Evolutionary conservation across 208 protist species (phyloP), one percentile per base, ranked within the genome.

Genomic region (Leishmania braziliensis): DNA sequence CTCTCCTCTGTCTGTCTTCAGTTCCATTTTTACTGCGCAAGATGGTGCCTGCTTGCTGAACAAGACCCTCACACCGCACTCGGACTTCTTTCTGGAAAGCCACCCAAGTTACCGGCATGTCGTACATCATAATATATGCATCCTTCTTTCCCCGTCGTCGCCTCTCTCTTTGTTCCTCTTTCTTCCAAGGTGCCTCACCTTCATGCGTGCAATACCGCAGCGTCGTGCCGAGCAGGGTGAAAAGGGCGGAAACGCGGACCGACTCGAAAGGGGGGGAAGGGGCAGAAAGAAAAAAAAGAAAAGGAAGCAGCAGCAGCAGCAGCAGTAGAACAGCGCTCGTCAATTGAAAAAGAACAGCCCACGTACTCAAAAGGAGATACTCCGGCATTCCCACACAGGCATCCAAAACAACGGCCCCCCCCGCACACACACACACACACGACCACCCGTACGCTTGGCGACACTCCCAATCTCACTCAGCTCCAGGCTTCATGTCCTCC

Each of bases 401-500:
- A 63, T 12, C 5, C 26, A n/a, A 63, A 63, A n/a, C 23, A 63
- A n/a, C 58, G 23, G 43, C 54, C 5, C 54, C 20, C 23, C 29
- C 29, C 29, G 0, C 63, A 68, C 29, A 43, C 29, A 10, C 8
- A 71, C 23, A 65, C 26, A 65, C 60, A 65, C 60, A 65, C 60
- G 26, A 65, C 8, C 26, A n/a, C 66, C 18, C 66, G 39, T 9
- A 50, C 36, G 18, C 9, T 36, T 51, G 39, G 12, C 39, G 26
- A 20, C 46, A 73, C 29, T 39, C 58, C 20, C 69, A 36, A 53
- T 29, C 69, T 12, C 43, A 54, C 26, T 26, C 39, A 51, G n/a
- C 48, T 53, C 10, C 43, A 29, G 43, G 12, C 43, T 8, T 46
- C 51, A 84, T 84, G 80, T 79, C 80, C 20, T 54, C 75, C 23